phyloP scores from a whole-genome alignment of 2,329 filamentous ascomycete species.

The Chalaropsis ovoidea region DNA sequence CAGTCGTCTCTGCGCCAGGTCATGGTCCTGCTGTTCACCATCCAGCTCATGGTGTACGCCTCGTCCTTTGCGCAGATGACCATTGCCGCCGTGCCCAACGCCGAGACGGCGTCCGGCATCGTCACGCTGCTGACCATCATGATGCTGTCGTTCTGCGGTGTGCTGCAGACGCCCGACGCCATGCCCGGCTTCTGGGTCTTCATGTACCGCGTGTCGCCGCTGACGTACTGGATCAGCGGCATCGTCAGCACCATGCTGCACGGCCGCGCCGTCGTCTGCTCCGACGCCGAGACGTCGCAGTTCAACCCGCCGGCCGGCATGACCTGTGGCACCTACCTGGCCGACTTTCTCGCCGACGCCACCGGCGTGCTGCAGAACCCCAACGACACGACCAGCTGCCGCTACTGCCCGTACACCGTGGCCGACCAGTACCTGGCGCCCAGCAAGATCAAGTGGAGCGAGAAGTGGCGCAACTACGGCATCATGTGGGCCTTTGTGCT shows the following conservation, averaged over 20 bases:
- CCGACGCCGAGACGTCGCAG: slow-evolving; percentile 46
- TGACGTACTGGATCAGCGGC: slow-evolving; percentile 59
- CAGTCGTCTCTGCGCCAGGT: slow-evolving; percentile 48
- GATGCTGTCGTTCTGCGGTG: slow-evolving; percentile 52
- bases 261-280: slow-evolving; percentile 43
- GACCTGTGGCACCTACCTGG: slow-evolving; percentile 56
- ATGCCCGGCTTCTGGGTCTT: slow-evolving; percentile 68
- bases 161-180: slow-evolving; percentile 47
- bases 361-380: slow-evolving; percentile 55
- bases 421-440: slow-evolving; percentile 50
- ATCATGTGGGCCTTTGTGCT: slow-evolving; percentile 56
- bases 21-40: slow-evolving; percentile 54
- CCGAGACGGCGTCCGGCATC: slow-evolving; percentile 55
- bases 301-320: slow-evolving; percentile 54
- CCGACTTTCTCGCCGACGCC: slow-evolving; percentile 41
- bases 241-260: slow-evolving; percentile 58
- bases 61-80: slow-evolving; percentile 64
- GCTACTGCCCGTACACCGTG: slow-evolving; percentile 54
- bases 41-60: slow-evolving; percentile 60
- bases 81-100: slow-evolving; percentile 58
- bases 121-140: slow-evolving; percentile 51
- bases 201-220: slow-evolving; percentile 60
- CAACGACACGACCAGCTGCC: slow-evolving; percentile 45
- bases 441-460: slow-evolving; percentile 40
- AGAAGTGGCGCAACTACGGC: slow-evolving; percentile 61